Conservation (phyloP, 1,139 yeast genomes). For the Lodderomyces parapsilosis region DNA sequence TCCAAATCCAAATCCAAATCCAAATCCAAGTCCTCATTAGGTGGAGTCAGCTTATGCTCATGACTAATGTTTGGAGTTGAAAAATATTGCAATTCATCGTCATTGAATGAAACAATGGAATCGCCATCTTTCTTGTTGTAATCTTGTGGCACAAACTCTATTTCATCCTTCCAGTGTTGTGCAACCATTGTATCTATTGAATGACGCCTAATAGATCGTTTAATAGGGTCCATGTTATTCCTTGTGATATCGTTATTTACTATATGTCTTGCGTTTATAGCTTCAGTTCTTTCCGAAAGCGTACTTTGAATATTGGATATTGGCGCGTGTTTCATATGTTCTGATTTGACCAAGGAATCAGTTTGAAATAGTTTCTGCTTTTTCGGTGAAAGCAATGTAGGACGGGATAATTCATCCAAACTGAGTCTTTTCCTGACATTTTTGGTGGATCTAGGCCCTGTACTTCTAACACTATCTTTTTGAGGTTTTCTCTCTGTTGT, state of each 20-base stretch:
- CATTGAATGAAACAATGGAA: constrained; percentile 20
- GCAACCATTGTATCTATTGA: constrained; percentile 10
- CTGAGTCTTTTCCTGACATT: constrained; percentile 4
- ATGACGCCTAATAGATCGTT: constrained; percentile 11
- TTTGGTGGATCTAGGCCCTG: constrained; percentile 7
- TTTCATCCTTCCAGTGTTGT: constrained; percentile 12
- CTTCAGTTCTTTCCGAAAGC: constrained; percentile 19
- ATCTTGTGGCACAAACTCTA: constrained; percentile 11
- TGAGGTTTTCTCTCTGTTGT: no score
- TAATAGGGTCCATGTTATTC: constrained; percentile 34
- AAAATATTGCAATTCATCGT: constrained; percentile 24
- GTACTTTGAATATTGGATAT: constrained; percentile 15
- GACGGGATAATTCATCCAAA: background rate
- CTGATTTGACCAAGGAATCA: constrained; percentile 12
- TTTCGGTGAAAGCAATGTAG: constrained; percentile 1
- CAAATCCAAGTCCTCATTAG: constrained; percentile 17
- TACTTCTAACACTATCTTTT: background rate
- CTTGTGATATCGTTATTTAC: constrained; percentile 15
- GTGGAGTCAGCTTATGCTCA: constrained; percentile 1
- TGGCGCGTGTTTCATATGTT: background rate
- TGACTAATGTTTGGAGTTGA: constrained; percentile 15
- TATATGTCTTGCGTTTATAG: constrained; percentile 24
- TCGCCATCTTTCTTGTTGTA: background rate
- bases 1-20: constrained; percentile 22
- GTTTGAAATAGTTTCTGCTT: constrained; percentile 6